Evolutionary conservation across 2,329 filamentous ascomycete species (phyloP).

Genomic region (Helminthosporium solani): DNA sequence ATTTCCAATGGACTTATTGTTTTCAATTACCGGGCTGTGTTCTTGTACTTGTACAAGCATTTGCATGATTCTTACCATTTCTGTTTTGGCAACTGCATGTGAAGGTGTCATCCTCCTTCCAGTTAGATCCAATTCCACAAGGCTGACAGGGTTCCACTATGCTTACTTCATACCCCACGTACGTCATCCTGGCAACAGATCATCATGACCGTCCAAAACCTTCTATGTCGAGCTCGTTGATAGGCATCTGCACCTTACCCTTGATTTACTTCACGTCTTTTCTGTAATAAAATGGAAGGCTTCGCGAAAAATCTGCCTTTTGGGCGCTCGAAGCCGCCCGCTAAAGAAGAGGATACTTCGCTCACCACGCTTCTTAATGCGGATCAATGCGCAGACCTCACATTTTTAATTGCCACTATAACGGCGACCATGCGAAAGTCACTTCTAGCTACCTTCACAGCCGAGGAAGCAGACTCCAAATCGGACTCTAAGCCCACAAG

Average conservation of each 20-base stretch:
- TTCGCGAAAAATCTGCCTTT: constrained; percentile 39
- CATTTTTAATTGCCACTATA: constrained; percentile 50
- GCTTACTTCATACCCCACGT: background rate
- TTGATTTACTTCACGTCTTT: background rate
- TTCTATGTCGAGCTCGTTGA: no score
- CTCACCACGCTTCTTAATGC: constrained; percentile 49
- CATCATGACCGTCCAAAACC: background rate
- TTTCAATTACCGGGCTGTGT: background rate
- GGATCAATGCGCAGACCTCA: constrained; percentile 50
- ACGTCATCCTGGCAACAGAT: constrained; percentile 15
- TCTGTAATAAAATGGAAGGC: constrained; percentile 13
- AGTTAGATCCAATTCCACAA: background rate
- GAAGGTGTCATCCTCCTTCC: background rate
- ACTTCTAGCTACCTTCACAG: constrained; percentile 45
- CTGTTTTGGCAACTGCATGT: background rate
- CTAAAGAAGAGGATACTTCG: constrained; percentile 32
- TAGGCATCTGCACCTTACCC: background rate
- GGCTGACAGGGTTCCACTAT: constrained; percentile 1
- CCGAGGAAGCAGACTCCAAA: constrained; percentile 25
- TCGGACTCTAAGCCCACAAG: constrained; percentile 11
- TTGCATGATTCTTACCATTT: no score
- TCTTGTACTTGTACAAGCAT: no score
- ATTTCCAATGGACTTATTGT: background rate
- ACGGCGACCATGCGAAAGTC: constrained; percentile 50
- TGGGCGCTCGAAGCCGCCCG: constrained; percentile 29